phyloP scores from a whole-genome alignment of 352 stramenopile genomes.

The Phytopythium sindhum region DNA sequence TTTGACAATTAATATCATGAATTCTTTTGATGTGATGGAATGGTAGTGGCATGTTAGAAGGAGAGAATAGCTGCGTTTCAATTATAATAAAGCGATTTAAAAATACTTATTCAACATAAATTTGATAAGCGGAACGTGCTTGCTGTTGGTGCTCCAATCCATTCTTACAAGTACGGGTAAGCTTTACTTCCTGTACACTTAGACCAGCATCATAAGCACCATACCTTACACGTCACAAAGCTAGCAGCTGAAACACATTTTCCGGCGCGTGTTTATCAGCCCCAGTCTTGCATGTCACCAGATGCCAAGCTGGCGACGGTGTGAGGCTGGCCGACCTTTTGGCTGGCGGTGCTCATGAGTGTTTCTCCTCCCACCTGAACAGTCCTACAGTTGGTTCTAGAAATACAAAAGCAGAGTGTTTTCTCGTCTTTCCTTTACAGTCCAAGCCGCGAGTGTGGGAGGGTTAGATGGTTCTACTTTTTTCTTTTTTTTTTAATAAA shows the following conservation, averaged over 20 bases:
- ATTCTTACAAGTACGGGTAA: too few relatives aligned
- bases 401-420: not conserved
- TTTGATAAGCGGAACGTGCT: too few relatives aligned
- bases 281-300: not conserved
- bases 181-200: not conserved
- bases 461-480: not conserved
- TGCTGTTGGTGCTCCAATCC: too few relatives aligned
- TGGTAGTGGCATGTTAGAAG: too few relatives aligned
- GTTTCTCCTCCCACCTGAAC: not conserved
- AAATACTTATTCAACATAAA: too few relatives aligned
- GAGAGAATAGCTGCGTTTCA: too few relatives aligned
- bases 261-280: conserved; percentile 5
- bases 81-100: too few relatives aligned
- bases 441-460: too few relatives aligned
- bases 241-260: not conserved
- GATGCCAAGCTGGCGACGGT: conserved; percentile 2
- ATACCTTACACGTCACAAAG: too few relatives aligned
- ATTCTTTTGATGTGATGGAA: too few relatives aligned
- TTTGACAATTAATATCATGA: too few relatives aligned
- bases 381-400: not conserved
- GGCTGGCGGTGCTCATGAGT: not conserved
- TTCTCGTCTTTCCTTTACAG: not conserved
- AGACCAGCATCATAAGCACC: not conserved
- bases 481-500: not conserved
- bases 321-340: not conserved